A percentile compares a stretch with the other conserved stretches of the same genome.
Evolutionary conservation across 441 rosid genomes (phyloP).

Genomic region (Mallotus japonicus): DNA sequence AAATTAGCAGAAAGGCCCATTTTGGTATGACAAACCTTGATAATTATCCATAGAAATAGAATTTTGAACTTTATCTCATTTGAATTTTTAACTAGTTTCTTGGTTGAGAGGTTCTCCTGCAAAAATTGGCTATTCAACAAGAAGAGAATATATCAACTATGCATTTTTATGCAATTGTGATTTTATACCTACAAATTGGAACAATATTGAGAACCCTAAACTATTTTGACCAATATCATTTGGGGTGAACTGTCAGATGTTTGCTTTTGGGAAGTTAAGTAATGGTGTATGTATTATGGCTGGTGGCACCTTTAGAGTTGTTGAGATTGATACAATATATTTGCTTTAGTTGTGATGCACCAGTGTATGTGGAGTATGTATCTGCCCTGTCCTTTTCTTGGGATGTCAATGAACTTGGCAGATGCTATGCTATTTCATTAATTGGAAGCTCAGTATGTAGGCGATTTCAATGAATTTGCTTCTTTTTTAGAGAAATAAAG

Average conservation of each 20-base stretch:
- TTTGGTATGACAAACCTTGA: not conserved
- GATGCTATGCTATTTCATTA: not conserved
- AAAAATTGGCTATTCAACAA: not conserved
- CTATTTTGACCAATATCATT: not conserved
- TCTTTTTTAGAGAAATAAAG: not conserved
- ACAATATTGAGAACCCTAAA: not conserved
- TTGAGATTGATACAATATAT: not conserved
- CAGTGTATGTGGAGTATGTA: not conserved
- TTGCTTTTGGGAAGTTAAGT: not conserved
- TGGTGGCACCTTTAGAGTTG: not conserved
- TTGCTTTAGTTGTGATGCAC: not conserved
- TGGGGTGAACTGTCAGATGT: too few species aligned
- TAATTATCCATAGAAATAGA: not conserved
- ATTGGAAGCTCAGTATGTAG: not conserved
- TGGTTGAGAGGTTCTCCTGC: not conserved
- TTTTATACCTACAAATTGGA: not conserved
- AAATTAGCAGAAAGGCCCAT: not conserved
- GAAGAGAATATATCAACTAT: not conserved
- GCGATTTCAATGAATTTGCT: not conserved
- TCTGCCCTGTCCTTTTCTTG: not conserved
- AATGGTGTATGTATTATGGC: not conserved
- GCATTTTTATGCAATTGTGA: not conserved
- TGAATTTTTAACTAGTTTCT: not conserved
- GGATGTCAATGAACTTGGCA: not conserved
- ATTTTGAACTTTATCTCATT: slow-evolving; percentile 2